phyloP scores from a whole-genome alignment of 768 basidiomycete genomes.

The Obba rivulosa region DNA sequence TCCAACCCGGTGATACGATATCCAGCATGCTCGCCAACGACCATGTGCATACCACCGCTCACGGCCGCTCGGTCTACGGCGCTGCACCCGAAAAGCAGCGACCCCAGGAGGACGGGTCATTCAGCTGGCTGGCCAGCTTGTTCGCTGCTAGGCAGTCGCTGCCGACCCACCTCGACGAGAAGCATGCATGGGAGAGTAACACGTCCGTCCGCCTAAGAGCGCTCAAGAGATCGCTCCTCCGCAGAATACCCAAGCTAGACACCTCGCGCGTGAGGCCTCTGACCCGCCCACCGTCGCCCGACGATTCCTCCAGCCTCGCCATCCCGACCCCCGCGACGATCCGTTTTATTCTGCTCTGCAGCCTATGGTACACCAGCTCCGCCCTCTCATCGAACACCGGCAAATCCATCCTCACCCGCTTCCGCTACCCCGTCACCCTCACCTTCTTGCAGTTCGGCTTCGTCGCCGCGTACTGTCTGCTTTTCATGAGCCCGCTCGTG shows the following conservation, averaged over 20 bases:
- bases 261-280: not conserved
- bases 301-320: slow-evolving; percentile 1
- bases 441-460: slow-evolving; percentile 98
- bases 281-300: not conserved
- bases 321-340: slow-evolving; percentile 27
- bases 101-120: not conserved
- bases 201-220: slow-evolving; percentile 8
- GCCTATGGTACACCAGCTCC: slow-evolving; percentile 90
- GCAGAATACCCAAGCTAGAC: slow-evolving; percentile 9
- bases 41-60: no score
- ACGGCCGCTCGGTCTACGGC: no score
- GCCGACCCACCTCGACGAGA: slow-evolving; percentile 10
- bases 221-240: slow-evolving; percentile 12
- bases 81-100: slow-evolving; percentile 6
- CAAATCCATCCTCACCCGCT: slow-evolving; percentile 89
- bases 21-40: no score
- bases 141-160: slow-evolving; percentile 5
- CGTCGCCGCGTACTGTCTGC: slow-evolving; percentile 78
- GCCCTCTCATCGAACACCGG: slow-evolving; percentile 96
- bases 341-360: slow-evolving; percentile 76
- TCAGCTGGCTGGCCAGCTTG: slow-evolving; percentile 18
- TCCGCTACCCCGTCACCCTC: slow-evolving; percentile 92
- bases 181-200: slow-evolving; percentile 11
- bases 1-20: no score
- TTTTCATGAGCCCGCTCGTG: slow-evolving; percentile 74